A percentile compares a stretch with the other conserved stretches of the same genome.
Evolutionary conservation across 2,329 filamentous ascomycete genomes (phyloP).

Genomic region (Stromatinia cepivora): DNA sequence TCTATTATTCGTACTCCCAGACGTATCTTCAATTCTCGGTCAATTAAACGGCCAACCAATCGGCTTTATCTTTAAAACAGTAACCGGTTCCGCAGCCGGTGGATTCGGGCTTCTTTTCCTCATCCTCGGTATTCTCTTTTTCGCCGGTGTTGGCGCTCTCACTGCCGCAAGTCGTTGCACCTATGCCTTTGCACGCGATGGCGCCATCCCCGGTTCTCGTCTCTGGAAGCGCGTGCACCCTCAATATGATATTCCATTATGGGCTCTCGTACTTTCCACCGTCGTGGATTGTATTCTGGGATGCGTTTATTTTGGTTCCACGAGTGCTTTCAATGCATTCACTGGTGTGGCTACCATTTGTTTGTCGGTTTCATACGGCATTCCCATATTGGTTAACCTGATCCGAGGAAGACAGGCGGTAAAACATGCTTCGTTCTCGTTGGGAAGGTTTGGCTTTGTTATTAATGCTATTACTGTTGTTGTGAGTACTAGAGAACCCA

Average conservation of each 20-base stretch:
- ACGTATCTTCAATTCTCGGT: slow-evolving; percentile 60
- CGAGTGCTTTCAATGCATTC: slow-evolving; percentile 76
- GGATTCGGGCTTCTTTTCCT: slow-evolving; percentile 76
- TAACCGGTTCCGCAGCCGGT: slow-evolving; percentile 58
- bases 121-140: slow-evolving; percentile 74
- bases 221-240: slow-evolving; percentile 67
- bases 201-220: slow-evolving; percentile 68
- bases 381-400: slow-evolving; percentile 72
- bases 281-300: slow-evolving; percentile 69
- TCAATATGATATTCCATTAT: slow-evolving; percentile 67
- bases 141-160: slow-evolving; percentile 72
- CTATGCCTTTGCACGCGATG: slow-evolving; percentile 74
- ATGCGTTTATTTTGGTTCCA: slow-evolving; percentile 76
- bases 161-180: slow-evolving; percentile 74
- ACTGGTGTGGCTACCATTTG: slow-evolving; percentile 80
- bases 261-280: slow-evolving; percentile 67
- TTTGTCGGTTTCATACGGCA: slow-evolving; percentile 71
- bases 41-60: slow-evolving; percentile 76
- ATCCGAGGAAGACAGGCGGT: slow-evolving; percentile 66
- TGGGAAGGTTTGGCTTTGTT: slow-evolving; percentile 65
- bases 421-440: slow-evolving; percentile 64
- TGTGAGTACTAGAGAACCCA: not conserved
- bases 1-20: slow-evolving; percentile 73
- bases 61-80: slow-evolving; percentile 71
- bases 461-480: slow-evolving; percentile 68